These are phyloP conservation scores for Aspergillus niger DNA, from an alignment of 2,329 filamentous ascomycete genomes.

Conservation along the genomic window DNA sequence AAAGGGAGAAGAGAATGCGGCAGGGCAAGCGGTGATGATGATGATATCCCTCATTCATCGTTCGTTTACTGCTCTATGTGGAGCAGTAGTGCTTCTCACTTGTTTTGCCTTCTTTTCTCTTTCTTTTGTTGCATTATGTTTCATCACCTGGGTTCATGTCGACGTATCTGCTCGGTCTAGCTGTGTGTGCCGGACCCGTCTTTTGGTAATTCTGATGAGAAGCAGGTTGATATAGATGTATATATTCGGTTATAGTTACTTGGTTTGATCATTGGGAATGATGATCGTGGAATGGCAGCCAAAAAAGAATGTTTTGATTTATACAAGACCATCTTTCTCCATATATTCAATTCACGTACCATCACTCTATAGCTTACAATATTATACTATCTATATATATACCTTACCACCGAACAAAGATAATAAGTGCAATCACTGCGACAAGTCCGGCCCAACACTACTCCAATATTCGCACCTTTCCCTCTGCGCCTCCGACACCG, in stretches of 20 bases:
- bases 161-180: neutral
- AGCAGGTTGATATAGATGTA: neutral
- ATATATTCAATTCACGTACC: neutral
- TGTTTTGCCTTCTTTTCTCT: neutral
- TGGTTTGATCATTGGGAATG: neutral
- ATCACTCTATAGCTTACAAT: neutral
- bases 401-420: neutral
- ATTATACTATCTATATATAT: slow-evolving; percentile 3
- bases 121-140: neutral
- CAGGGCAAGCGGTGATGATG: slow-evolving; percentile 59
- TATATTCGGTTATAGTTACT: neutral
- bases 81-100: neutral
- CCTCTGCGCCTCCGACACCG: slow-evolving; percentile 42
- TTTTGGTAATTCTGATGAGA: neutral
- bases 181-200: slow-evolving; percentile 11
- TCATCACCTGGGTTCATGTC: neutral
- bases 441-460: slow-evolving; percentile 51
- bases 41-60: no score
- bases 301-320: neutral
- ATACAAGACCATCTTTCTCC: neutral
- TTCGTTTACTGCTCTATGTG: no score
- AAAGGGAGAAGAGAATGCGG: slow-evolving; percentile 76
- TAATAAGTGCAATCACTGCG: slow-evolving; percentile 41
- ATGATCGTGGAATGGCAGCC: neutral
- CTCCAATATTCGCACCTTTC: slow-evolving; percentile 53